These are phyloP conservation scores for Lipomyces kockii DNA, from an alignment of 805 yeast species.

Conservation along the genomic window DNA sequence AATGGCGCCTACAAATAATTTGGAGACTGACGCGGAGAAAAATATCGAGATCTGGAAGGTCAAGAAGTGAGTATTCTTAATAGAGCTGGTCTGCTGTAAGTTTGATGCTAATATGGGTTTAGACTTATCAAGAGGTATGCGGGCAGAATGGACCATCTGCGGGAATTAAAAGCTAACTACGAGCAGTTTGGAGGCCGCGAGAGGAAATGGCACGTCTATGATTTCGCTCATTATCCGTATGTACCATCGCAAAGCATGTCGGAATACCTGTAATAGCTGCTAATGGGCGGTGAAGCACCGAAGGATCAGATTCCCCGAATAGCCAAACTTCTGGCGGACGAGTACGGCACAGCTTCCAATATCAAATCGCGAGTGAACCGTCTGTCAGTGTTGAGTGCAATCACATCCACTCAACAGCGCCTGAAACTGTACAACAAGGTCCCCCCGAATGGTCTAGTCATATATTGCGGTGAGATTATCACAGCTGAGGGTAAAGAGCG, in stretches of 20 bases:
- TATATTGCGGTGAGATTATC: conserved; percentile 97
- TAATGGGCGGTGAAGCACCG: conserved; percentile 57
- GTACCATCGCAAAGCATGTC: conserved; percentile 4
- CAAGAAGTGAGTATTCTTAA: conserved; percentile 64
- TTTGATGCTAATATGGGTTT: background rate
- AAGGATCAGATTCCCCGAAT: conserved; percentile 87
- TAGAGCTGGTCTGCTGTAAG: background rate
- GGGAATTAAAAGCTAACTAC: background rate
- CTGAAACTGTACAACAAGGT: conserved; percentile 85
- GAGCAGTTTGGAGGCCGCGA: conserved; percentile 78
- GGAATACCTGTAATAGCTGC: background rate
- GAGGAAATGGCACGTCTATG: conserved; percentile 99
- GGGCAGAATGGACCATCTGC: background rate
- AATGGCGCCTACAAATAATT: conserved; percentile 1
- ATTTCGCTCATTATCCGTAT: conserved; percentile 80
- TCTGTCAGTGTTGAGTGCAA: conserved; percentile 91
- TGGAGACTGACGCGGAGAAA: conserved; percentile 82
- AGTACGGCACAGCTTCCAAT: conserved; percentile 98
- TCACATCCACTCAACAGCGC: conserved; percentile 97
- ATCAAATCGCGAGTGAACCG: conserved; percentile 98
- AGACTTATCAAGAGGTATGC: conserved; percentile 44
- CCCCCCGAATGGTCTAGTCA: conserved; percentile 92
- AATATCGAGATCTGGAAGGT: conserved; percentile 99
- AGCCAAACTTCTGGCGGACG: conserved; percentile 93
- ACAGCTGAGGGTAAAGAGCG: conserved; percentile 98